Conservation (phyloP, 805 yeast species). For the Schwanniomyces yamadae region DNA sequence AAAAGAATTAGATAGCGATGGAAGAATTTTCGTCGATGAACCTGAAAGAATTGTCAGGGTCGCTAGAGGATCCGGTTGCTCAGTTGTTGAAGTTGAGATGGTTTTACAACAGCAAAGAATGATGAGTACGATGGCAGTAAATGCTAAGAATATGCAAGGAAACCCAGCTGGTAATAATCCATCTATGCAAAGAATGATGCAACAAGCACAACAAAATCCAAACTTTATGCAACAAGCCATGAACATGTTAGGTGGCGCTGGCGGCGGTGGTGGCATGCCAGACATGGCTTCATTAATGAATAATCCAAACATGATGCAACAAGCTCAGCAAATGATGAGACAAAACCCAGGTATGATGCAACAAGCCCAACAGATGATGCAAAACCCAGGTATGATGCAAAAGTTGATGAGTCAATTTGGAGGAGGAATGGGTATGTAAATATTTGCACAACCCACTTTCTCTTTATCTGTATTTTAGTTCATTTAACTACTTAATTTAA, state of each 20-base stretch:
- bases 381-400: constrained; percentile 69
- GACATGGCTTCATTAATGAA: constrained; percentile 63
- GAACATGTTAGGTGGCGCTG: constrained; percentile 55
- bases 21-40: constrained; percentile 70
- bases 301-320: constrained; percentile 50
- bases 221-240: constrained; percentile 61
- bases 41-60: constrained; percentile 87
- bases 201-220: constrained; percentile 53
- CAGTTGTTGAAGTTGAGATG: constrained; percentile 91
- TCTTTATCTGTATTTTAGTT: too few species aligned
- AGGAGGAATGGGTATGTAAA: too few species aligned
- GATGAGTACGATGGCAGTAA: constrained; percentile 92
- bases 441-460: too few species aligned
- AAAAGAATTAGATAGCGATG: constrained; percentile 87
- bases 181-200: constrained; percentile 51
- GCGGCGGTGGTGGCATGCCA: constrained; percentile 37
- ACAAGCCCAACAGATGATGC: constrained; percentile 45
- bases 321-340: constrained; percentile 48
- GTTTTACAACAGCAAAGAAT: constrained; percentile 85
- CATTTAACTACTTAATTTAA: too few species aligned
- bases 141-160: constrained; percentile 54
- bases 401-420: constrained; percentile 71
- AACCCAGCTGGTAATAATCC: constrained; percentile 32
- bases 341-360: constrained; percentile 46
- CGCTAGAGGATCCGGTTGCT: constrained; percentile 92